phyloP scores from a whole-genome alignment of 768 basidiomycete species.

The Termitomyces eurrhizus region DNA sequence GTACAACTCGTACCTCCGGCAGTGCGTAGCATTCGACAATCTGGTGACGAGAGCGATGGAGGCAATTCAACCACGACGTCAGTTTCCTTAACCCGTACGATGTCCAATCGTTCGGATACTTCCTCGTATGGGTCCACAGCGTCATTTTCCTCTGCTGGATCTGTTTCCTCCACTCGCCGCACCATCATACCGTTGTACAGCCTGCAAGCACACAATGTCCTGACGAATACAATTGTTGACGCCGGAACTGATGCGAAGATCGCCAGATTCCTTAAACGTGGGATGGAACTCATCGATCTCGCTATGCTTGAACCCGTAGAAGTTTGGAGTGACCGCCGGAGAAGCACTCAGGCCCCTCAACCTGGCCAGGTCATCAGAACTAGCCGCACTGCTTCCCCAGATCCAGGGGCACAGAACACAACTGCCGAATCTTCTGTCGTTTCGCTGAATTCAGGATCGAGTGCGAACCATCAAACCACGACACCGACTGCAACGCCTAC shows the following conservation, averaged over 20 bases:
- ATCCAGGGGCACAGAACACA: conserved; percentile 9
- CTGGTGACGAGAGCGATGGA: conserved; percentile 35
- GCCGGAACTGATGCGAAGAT: conserved; percentile 88
- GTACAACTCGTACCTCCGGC: conserved; percentile 44
- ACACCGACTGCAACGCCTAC: conserved; percentile 13
- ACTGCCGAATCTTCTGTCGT: conserved; percentile 18
- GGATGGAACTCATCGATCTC: conserved; percentile 74
- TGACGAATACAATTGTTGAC: conserved; percentile 83
- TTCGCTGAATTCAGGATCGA: conserved; percentile 10
- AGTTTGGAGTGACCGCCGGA: conserved; percentile 47
- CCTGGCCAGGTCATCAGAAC: conserved; percentile 13
- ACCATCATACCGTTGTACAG: conserved; percentile 86
- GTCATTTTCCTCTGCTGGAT: conserved; percentile 34
- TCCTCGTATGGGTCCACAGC: conserved; percentile 38
- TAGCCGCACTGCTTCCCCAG: conserved; percentile 23
- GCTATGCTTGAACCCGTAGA: conserved; percentile 80
- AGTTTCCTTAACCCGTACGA: conserved; percentile 36
- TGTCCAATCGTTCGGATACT: conserved; percentile 57
- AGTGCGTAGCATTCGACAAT: conserved; percentile 42
- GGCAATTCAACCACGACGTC: conserved; percentile 16
- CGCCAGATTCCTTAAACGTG: conserved; percentile 68
- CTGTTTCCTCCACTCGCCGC: conserved; percentile 50
- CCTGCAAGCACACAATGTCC: conserved; percentile 81
- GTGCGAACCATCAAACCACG: conserved; percentile 4
- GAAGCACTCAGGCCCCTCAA: conserved; percentile 5